Base-by-base conservation (phyloP, 768 basidiomycete genomes). In the Antrodiella citrinella region DNA sequence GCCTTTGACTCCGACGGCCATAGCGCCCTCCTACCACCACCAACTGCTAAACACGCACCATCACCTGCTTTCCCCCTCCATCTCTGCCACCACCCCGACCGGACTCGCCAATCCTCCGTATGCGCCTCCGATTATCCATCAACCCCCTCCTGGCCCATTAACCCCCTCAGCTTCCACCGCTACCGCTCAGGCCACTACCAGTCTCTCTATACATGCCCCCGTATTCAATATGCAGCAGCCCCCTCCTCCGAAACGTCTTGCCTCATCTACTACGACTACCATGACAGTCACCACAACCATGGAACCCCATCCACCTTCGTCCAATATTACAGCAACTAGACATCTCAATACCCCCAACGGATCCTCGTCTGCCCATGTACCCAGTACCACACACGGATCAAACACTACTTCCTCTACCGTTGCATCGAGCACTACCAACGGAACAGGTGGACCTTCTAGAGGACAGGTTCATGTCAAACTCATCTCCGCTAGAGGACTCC, bases 401-500 rank as follows among this genome's bases (percentile, higher is more conserved):
- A 53, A 48, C 26, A 13, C 52, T 41, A 55, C 55, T 3, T 50
- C 58, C 20, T 48, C 45, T 47, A 48, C 56, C 25, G 62, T 52
- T 51, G 62, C 58, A 38, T 63, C 60, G 20, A 54, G 55, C 10
- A 45, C 52, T 11, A 3, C 54, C 7, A 48, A 45, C 43, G 50
- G 50, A 19, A 44, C 49, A 5, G 11, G 13, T 48, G 65, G 65
- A 30, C 64, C 70, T 9, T 71, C 74, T 53, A 74, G 69, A 60
- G 88, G 88, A 53, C 91, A 93, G 69, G 85, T 99, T 49, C 90
- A 91, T 60, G 86, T 99, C 69, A 98, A 98, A 69, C 82, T 99
- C 64, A 91, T 99, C 67, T 83, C 86, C 57, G 96, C 91, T 11
- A 80, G 91, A 44, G 80, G 77, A 9, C 84, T 99, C 64, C 82